A percentile compares a stretch with the other conserved stretches of the same genome.
phyloP scores from a whole-genome alignment of 192 early-diverging fungal species.

The Anaeromyces robustus region DNA sequence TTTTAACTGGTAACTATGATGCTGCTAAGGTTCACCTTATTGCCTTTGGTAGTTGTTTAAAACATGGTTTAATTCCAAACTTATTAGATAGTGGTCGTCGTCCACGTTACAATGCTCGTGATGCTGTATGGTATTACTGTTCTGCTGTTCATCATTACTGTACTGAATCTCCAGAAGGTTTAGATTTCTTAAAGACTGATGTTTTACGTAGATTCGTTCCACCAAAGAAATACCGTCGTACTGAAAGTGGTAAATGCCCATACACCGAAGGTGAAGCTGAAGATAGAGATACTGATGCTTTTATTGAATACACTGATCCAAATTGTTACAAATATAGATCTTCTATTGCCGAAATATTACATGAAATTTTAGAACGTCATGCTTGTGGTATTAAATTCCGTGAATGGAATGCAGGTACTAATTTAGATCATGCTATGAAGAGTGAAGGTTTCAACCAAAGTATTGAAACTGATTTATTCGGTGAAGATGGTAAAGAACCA shows the following conservation, averaged over 20 bases:
- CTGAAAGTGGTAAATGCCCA: conserved; percentile 13
- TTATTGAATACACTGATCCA: conserved; percentile 25
- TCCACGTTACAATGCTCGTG: conserved; percentile 89
- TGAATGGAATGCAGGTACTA: conserved; percentile 85
- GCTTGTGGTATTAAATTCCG: conserved; percentile 78
- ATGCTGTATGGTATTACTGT: conserved; percentile 93
- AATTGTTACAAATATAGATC: conserved; percentile 40
- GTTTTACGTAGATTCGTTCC: conserved; percentile 78
- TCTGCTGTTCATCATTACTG: conserved; percentile 84
- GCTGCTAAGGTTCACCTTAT: conserved; percentile 75
- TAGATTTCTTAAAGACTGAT: conserved; percentile 43
- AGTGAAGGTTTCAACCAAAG: conserved; percentile 63
- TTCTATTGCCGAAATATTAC: conserved; percentile 73
- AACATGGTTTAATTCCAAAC: conserved; percentile 94
- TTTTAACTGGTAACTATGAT: conserved; percentile 67
- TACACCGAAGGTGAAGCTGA: conserved; percentile 11
- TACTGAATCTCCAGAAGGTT: conserved; percentile 52
- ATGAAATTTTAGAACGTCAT: conserved; percentile 83
- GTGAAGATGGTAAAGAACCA: conserved; percentile 14
- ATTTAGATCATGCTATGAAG: conserved; percentile 81
- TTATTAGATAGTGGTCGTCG: conserved; percentile 68
- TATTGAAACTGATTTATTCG: conserved; percentile 58
- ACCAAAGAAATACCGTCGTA: conserved; percentile 18
- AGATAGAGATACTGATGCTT: conserved; percentile 8
- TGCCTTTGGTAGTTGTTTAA: conserved; percentile 77